These are phyloP conservation scores for Larix kaempferi DNA, from an alignment of 75 land plant genomes.

Conservation along the genomic window DNA sequence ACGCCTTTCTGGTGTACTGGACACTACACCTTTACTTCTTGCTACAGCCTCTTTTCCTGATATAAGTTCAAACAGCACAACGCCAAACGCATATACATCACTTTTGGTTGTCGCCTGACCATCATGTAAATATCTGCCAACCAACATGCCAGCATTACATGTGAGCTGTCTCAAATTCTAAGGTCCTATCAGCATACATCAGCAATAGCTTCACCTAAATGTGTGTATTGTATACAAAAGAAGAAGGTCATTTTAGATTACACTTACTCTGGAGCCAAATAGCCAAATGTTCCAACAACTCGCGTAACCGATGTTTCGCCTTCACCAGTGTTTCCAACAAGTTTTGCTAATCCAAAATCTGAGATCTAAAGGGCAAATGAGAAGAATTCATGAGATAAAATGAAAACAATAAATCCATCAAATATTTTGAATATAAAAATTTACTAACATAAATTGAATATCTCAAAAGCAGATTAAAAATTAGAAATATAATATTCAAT, in stretches of 20 bases:
- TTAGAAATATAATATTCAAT: too few species aligned
- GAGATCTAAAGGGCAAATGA: conserved; percentile 50
- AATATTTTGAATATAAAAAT: background rate
- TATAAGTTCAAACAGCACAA: conserved; percentile 83
- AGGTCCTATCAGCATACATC: background rate
- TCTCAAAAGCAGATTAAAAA: background rate
- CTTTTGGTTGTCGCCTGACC: conserved; percentile 79
- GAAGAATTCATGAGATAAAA: background rate
- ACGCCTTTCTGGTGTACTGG: conserved; percentile 60
- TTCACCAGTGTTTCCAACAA: conserved; percentile 48
- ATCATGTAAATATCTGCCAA: conserved; percentile 65
- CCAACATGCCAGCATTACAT: background rate
- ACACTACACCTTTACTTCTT: conserved; percentile 29
- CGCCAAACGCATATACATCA: conserved; percentile 93
- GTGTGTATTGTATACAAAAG: background rate
- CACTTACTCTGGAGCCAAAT: conserved; percentile 89
- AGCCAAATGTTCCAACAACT: conserved; percentile 88
- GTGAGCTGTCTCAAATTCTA: background rate
- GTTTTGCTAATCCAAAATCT: conserved; percentile 89
- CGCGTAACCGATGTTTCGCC: conserved; percentile 55
- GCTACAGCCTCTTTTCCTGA: conserved; percentile 76
- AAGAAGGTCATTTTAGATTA: background rate
- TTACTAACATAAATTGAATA: background rate
- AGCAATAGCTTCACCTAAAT: background rate
- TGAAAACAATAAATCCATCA: background rate